Evolutionary conservation across 2,329 filamentous ascomycete genomes (phyloP).

Genomic region (Raffaelea arxii): DNA sequence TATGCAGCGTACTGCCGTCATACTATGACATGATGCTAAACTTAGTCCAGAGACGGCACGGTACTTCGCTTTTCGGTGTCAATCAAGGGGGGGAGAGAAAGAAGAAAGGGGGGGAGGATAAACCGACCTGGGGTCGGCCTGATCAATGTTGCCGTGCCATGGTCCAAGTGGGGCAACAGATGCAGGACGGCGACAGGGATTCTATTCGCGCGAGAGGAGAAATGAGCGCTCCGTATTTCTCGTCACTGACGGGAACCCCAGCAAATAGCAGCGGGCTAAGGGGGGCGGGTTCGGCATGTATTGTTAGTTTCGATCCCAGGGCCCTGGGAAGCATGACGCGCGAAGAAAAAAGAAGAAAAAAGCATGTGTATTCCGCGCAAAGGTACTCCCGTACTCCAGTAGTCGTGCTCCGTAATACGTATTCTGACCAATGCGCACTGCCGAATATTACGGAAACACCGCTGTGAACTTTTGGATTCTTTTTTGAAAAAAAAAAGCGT

Average conservation of each 20-base stretch:
- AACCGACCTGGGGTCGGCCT: conserved; percentile 7
- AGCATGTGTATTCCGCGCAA: too few species aligned
- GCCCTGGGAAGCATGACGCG: conserved; percentile 17
- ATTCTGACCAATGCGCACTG: too few species aligned
- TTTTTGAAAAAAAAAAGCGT: too few species aligned
- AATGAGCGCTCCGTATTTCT: conserved; percentile 1
- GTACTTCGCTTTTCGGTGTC: not conserved
- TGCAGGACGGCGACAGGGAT: not conserved
- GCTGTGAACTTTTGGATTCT: too few species aligned
- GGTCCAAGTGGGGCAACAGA: not conserved
- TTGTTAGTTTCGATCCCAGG: conserved; percentile 22
- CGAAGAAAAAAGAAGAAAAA: too few species aligned
- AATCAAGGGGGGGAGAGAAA: not conserved
- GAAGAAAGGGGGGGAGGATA: not conserved
- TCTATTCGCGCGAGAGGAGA: not conserved
- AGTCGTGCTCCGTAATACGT: too few species aligned
- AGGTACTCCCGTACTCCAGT: too few species aligned
- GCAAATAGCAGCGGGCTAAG: conserved; percentile 20
- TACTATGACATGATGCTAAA: too few species aligned
- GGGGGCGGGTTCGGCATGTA: conserved; percentile 20
- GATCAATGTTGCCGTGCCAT: conserved; percentile 8
- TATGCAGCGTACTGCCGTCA: too few species aligned
- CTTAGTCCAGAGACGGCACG: too few species aligned
- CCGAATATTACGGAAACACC: too few species aligned
- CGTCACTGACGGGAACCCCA: conserved; percentile 12